A percentile compares a stretch with the other conserved stretches of the same genome.
phyloP scores from a whole-genome alignment of 2,329 filamentous ascomycete genomes.

The Monilinia fructigena region DNA sequence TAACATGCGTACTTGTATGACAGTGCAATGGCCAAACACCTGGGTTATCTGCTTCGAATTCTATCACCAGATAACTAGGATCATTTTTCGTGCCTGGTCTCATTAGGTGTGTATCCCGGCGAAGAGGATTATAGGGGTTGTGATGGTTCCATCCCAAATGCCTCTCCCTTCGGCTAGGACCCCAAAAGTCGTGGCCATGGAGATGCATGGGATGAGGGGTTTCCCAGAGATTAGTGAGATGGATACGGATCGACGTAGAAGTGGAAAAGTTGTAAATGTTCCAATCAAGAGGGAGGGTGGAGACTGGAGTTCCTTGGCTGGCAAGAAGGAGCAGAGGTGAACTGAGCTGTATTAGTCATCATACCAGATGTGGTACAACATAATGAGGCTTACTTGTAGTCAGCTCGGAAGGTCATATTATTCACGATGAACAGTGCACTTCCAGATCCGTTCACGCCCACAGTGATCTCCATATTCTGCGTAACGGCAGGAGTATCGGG shows the following conservation, averaged over 20 bases:
- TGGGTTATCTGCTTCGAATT: slow-evolving; percentile 51
- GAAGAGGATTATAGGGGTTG: slow-evolving; percentile 49
- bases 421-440: slow-evolving; percentile 19
- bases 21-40: slow-evolving; percentile 54
- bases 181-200: slow-evolving; percentile 70
- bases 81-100: slow-evolving; percentile 38
- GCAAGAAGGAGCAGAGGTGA: slow-evolving; percentile 42
- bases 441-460: slow-evolving; percentile 15
- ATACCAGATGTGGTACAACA: background rate
- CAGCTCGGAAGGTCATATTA: slow-evolving; percentile 17
- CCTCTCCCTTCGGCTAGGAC: slow-evolving; percentile 54
- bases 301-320: slow-evolving; percentile 49
- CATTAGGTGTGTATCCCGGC: slow-evolving; percentile 52
- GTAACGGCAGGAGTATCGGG: slow-evolving; percentile 19
- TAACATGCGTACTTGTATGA: slow-evolving; percentile 51
- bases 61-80: slow-evolving; percentile 44
- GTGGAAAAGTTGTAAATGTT: slow-evolving; percentile 51
- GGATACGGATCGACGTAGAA: slow-evolving; percentile 2
- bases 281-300: slow-evolving; percentile 47
- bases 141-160: slow-evolving; percentile 36
- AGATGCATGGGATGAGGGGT: slow-evolving; percentile 63
- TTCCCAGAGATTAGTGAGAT: slow-evolving; percentile 44
- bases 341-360: background rate
- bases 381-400: slow-evolving; percentile 18
- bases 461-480: slow-evolving; percentile 20